A percentile compares a stretch with the other conserved stretches of the same genome.
These are phyloP conservation scores for Jatropha podagrica DNA, from an alignment of 441 rosid genomes.

Conservation along the genomic window DNA sequence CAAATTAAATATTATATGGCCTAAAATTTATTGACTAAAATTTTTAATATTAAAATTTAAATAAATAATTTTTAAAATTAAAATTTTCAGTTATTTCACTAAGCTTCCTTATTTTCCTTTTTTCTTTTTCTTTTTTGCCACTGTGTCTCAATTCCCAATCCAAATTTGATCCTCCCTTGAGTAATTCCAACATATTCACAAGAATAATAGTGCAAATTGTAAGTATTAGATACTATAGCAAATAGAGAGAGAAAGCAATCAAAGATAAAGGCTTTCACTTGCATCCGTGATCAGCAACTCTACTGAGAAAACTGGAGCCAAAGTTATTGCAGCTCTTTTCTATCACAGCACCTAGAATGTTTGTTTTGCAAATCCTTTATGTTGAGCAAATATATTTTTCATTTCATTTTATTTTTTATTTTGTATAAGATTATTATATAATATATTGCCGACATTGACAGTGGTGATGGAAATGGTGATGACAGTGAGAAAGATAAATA, in stretches of 20 bases:
- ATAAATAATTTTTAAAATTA: no score
- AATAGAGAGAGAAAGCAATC: conserved; percentile 66
- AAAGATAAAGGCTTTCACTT: conserved; percentile 81
- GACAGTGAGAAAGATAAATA: conserved; percentile 18
- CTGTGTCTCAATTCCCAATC: no score
- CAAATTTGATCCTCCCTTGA: conserved; percentile 10
- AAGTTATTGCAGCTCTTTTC: conserved; percentile 84
- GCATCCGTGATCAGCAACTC: conserved; percentile 77
- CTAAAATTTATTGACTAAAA: no score
- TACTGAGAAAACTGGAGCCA: conserved; percentile 72
- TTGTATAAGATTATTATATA: conserved; percentile 37
- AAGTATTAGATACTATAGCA: conserved; percentile 32
- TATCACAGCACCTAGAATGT: conserved; percentile 70
- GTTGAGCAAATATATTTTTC: conserved; percentile 20
- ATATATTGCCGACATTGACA: conserved; percentile 32
- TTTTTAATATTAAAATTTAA: no score
- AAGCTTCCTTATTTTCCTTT: no score
- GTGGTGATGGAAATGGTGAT: conserved; percentile 23
- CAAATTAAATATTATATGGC: no score
- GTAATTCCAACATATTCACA: background rate
- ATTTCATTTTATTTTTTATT: background rate
- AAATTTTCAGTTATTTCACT: no score
- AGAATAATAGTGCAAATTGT: background rate
- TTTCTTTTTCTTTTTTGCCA: no score
- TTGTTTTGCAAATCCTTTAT: conserved; percentile 58